phyloP scores from a whole-genome alignment of 192 early-diverging fungal genomes.

The Geosiphon pyriformis region DNA sequence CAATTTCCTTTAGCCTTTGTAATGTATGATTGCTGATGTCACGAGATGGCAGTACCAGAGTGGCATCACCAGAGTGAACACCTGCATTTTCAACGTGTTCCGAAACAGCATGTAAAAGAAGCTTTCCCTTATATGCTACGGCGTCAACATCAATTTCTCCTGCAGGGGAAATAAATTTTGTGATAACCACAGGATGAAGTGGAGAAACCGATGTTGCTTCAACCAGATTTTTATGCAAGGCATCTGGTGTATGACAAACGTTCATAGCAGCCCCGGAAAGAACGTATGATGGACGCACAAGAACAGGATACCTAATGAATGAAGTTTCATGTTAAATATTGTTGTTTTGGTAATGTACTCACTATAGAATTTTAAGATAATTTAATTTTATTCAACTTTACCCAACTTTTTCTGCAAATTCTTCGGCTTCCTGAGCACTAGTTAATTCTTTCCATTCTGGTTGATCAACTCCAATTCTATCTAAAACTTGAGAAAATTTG shows the following conservation, averaged over 20 bases:
- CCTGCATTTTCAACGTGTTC: slow-evolving; percentile 99
- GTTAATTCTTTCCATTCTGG: slow-evolving; percentile 96
- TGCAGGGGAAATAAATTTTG: slow-evolving; percentile 97
- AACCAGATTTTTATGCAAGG: slow-evolving; percentile 78
- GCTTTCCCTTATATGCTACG: slow-evolving; percentile 90
- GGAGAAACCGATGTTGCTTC: slow-evolving; percentile 90
- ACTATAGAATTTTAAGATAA: neutral
- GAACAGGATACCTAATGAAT: slow-evolving; percentile 67
- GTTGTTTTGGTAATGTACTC: neutral
- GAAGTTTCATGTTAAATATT: neutral
- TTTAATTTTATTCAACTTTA: neutral
- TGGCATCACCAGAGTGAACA: slow-evolving; percentile 98
- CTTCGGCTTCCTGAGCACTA: slow-evolving; percentile 74
- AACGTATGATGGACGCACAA: slow-evolving; percentile 97
- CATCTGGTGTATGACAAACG: slow-evolving; percentile 53
- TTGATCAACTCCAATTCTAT: slow-evolving; percentile 96
- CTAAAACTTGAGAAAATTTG: slow-evolving; percentile 96
- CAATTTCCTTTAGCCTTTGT: slow-evolving; percentile 85
- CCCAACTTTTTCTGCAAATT: slow-evolving; percentile 83
- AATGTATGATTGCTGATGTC: slow-evolving; percentile 94
- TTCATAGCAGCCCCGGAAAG: slow-evolving; percentile 99
- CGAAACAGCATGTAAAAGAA: slow-evolving; percentile 90
- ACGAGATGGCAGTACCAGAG: slow-evolving; percentile 89
- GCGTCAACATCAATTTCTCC: slow-evolving; percentile 99
- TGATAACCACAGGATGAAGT: slow-evolving; percentile 94